phyloP scores from a whole-genome alignment of 257 asterid genomes.

The Lycium ferocissimum region DNA sequence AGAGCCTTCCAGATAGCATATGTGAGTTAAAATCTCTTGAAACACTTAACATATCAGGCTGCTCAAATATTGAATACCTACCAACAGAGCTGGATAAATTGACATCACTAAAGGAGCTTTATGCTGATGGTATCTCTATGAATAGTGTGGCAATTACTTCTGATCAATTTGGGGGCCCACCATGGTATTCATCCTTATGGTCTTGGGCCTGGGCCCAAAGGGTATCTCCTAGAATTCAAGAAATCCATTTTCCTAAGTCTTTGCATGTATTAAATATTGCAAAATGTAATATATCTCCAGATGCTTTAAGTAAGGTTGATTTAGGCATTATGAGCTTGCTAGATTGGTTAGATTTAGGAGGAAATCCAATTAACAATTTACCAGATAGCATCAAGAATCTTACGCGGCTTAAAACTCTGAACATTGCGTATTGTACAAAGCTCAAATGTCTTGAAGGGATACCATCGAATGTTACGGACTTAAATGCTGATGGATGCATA shows the following conservation, averaged over 20 bases:
- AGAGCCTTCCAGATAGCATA: constrained; percentile 25
- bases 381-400: constrained; percentile 36
- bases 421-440: constrained; percentile 13
- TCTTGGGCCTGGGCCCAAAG: constrained; percentile 5
- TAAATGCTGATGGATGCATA: constrained; percentile 25
- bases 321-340: constrained; percentile 14
- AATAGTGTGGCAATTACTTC: background rate
- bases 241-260: constrained; percentile 21
- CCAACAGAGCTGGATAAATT: constrained; percentile 24
- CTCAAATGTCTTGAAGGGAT: constrained; percentile 3
- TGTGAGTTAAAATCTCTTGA: constrained; percentile 28
- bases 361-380: constrained; percentile 19
- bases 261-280: constrained; percentile 29
- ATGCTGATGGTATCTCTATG: constrained; percentile 33
- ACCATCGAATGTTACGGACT: background rate
- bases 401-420: constrained; percentile 6
- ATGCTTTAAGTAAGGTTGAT: constrained; percentile 28
- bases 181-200: constrained; percentile 24
- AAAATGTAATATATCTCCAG: constrained; percentile 32
- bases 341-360: constrained; percentile 26
- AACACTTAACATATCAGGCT: constrained; percentile 30
- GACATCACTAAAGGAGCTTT: constrained; percentile 26
- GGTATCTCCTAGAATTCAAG: background rate
- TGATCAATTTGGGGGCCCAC: background rate
- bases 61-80: constrained; percentile 19